These are phyloP conservation scores for Emmonsiellopsis sp. DNA, from an alignment of 2,329 filamentous ascomycete genomes.

Conservation along the genomic window DNA sequence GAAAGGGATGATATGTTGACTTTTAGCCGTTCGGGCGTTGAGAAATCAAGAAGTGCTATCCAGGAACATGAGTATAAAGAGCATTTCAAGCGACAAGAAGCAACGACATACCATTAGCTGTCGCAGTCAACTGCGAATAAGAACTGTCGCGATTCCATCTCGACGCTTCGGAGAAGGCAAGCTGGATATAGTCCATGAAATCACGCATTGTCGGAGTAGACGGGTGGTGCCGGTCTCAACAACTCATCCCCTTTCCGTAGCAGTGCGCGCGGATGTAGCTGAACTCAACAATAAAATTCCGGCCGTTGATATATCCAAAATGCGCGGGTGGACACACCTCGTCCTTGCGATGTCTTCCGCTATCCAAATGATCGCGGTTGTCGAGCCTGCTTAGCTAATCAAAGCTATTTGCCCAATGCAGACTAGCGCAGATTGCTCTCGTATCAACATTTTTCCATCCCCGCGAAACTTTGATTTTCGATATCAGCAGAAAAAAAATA, in stretches of 20 bases:
- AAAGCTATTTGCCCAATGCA: slow-evolving; percentile 25
- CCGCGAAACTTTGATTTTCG: slow-evolving; percentile 8
- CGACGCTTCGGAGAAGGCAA: slow-evolving; percentile 77
- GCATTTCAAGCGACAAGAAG: neutral
- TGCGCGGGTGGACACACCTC: too few relatives aligned
- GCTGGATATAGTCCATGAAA: slow-evolving; percentile 95
- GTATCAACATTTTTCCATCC: slow-evolving; percentile 27
- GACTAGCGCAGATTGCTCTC: slow-evolving; percentile 21
- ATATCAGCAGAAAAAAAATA: slow-evolving; percentile 11
- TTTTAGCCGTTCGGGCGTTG: slow-evolving; percentile 72
- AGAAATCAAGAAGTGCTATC: slow-evolving; percentile 75
- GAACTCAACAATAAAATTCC: neutral
- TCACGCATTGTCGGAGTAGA: slow-evolving; percentile 59
- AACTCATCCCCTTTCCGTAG: neutral
- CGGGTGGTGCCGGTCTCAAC: neutral
- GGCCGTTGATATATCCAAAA: too few relatives aligned
- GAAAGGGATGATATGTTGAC: slow-evolving; percentile 85
- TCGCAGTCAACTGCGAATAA: slow-evolving; percentile 76
- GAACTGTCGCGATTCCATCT: slow-evolving; percentile 89
- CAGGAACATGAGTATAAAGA: neutral
- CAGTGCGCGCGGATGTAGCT: neutral
- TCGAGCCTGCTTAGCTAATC: slow-evolving; percentile 6
- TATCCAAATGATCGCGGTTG: neutral
- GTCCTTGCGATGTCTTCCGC: too few relatives aligned
- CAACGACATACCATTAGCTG: slow-evolving; percentile 56